phyloP scores from a whole-genome alignment of 352 stramenopile genomes.

The Elongisporangium anandrum region DNA sequence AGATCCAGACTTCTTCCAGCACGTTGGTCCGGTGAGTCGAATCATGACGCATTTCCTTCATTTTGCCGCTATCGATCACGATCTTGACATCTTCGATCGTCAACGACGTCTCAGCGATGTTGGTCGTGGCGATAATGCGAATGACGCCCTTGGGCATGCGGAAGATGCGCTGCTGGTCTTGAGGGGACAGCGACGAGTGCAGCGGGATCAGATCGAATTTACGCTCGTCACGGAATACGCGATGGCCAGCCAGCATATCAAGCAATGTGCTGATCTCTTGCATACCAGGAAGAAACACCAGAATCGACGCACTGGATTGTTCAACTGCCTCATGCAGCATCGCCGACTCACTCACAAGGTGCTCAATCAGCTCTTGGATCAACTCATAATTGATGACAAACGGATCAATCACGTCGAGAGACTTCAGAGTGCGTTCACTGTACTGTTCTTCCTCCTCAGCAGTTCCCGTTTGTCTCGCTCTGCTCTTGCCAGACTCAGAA shows the following conservation, averaged over 20 bases:
- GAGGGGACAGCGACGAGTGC: slow-evolving; percentile 91
- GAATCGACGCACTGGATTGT: slow-evolving; percentile 71
- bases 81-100: slow-evolving; percentile 94
- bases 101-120: slow-evolving; percentile 96
- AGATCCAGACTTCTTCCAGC: slow-evolving; percentile 86
- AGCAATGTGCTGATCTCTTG: slow-evolving; percentile 92
- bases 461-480: slow-evolving; percentile 7
- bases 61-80: slow-evolving; percentile 96
- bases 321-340: slow-evolving; percentile 10
- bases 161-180: slow-evolving; percentile 95
- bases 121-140: slow-evolving; percentile 96
- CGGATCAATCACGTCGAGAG: slow-evolving; percentile 83
- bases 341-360: slow-evolving; percentile 64
- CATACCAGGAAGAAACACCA: slow-evolving; percentile 95
- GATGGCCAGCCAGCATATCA: slow-evolving; percentile 57
- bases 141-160: slow-evolving; percentile 41
- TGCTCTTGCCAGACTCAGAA: slow-evolving; percentile 9
- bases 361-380: slow-evolving; percentile 85
- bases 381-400: slow-evolving; percentile 94
- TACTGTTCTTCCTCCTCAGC: slow-evolving; percentile 63
- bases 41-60: slow-evolving; percentile 88
- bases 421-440: slow-evolving; percentile 82
- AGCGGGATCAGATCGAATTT: slow-evolving; percentile 85
- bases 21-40: slow-evolving; percentile 86
- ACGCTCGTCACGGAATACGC: slow-evolving; percentile 37